Evolutionary conservation across 2,329 filamentous ascomycete species (phyloP), one percentile per base, ranked within the genome.

Genomic region (Amesomyces nigricolor): DNA sequence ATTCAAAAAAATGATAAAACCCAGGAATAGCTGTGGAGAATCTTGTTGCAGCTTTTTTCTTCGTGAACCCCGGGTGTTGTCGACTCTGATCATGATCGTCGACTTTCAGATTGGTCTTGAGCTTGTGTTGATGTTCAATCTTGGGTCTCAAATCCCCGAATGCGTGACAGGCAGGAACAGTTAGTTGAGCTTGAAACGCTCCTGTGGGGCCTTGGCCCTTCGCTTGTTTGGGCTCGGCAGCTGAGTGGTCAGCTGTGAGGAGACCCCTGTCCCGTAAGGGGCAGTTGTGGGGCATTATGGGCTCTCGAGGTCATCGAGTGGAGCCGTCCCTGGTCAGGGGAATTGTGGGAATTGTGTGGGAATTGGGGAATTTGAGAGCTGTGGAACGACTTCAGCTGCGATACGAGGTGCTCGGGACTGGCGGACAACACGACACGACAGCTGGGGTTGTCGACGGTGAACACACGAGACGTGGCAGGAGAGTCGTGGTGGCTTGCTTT

Each of bases 111-210:
- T 26, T 35, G 32, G 32, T 35, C 7, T 10, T 35, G 22, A 2
- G 35, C 35, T 38, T n/a, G 35, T n/a, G 11, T 4, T n/a, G 11
- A 2, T 40, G 38, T n/a, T 19, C n/a, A 19, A 19, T 16, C 5
- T 16, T 42, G 16, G 39, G n/a, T 16, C n/a, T 46, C 22, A 13
- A 29, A 14, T 29, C 8, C n/a, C 17, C 22, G 5, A 29, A 14
- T 29, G 19, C 8, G 22, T 30, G 22, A 32, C 43, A 32, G 13
- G 19, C n/a, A 8, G 19, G 42, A 48, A 46, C 17, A 14, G 46
- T 44, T 26, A 14, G 46, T 44, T 26, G 38, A 53, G 51, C 43
- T 46, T 53, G 51, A 53, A 53, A 54, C 51, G 39, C 17, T 14
- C 16, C 35, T n/a, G 47, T 42, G 22, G 47, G 9, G 5, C 51